Base-by-base conservation (phyloP, 768 basidiomycete species). In the Hemileccinum impolitum region DNA sequence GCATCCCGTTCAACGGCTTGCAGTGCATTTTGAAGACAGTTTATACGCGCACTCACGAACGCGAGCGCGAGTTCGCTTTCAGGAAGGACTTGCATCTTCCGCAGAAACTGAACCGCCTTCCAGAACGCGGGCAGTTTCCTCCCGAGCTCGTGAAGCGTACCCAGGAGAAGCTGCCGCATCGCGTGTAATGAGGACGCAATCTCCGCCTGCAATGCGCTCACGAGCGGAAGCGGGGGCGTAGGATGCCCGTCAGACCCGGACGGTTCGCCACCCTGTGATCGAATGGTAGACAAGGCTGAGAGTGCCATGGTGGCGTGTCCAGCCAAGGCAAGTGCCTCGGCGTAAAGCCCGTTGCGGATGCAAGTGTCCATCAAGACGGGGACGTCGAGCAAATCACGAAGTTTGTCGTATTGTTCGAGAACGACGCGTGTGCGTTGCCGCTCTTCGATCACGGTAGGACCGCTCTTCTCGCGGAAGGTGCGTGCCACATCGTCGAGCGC, bases 331-430 rank as follows among this genome's bases (percentile, higher is more conserved):
- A 98, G 78, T 0, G 94, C 94, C 63, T 98, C 96, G 45, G 84
- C 77, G 71, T 94, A 97, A 68, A 90, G 87, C 7, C 92, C 92
- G 60, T 92, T 93, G 34, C 93, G 80, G 13, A 96, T 88, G 63
- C 93, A 97, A 1, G 92, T 90, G 64, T 95, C 91, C 62, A 96
- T 87, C 26, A 99, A 78, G 43, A 88, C 74, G 9, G 95, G 93
- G 41, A 94, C 80, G 57, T 96, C 94, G 48, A 98, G 81, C 31
- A 98, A 70, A 66, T 97, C 94, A 55, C 88, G 79, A 51, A 98
- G 79, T 67, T 94, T 94, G 66, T 95, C 92, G 62, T 93, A 88
- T 59, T 95, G 90, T 59, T 97, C 94, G 51, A 93, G 80, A n/a
- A 98, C 90, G 43, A 89, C 74, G 28, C 82, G 76, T 0, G 90